Base-by-base conservation (phyloP, 352 stramenopile species). In the Phytophthora crassamura region DNA sequence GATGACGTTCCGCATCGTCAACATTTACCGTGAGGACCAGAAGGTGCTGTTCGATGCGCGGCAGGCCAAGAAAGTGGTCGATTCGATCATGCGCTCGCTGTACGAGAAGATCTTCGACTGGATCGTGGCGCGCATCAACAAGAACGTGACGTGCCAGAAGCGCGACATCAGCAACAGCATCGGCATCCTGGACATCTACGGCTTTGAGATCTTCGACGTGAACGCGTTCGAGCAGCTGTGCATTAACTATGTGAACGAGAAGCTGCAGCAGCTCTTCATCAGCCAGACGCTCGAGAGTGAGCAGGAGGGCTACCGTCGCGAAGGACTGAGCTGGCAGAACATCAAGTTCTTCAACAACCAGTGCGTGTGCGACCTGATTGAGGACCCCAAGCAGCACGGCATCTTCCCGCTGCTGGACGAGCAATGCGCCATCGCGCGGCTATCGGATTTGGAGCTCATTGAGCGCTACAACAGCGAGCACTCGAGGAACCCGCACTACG, bases 51-150 rank as follows among this genome's bases (percentile, higher is more conserved):
- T 91, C 30, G 82, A 91, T 42, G 74, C 76, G 14, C 80, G 78
- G 33, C 86, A 95, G 58, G 87, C 85, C 9, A 90, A 89, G 53
- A 93, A 95, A 42, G 86, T 94, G 5, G 84, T 75, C 33, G 82
- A 97, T 61, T 93, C 89, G 62, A 89, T 97, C 53, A 90, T 88
- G 50, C 86, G 88, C 36, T 91, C 80, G 35, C 70, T 96, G 45
- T 97, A 97, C 82, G 85, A 93, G 53, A 93, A 95, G 49, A 89
- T 97, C 45, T 97, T 97, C 60, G 86, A 91, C 70, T 96, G 86
- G 86, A 87, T 97, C 59, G 87, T 97, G 35, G 71, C 67, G 38
- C 85, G 85, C 38, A 90, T 94, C 70, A 97, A 97, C 84, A 78
- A 68, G 72, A 93, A 87, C 47, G 88, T 95, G 56, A 80, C 75